These are phyloP conservation scores for Paraphaeosphaeria minitans DNA, from an alignment of 2,329 filamentous ascomycete species.

Conservation along the genomic window DNA sequence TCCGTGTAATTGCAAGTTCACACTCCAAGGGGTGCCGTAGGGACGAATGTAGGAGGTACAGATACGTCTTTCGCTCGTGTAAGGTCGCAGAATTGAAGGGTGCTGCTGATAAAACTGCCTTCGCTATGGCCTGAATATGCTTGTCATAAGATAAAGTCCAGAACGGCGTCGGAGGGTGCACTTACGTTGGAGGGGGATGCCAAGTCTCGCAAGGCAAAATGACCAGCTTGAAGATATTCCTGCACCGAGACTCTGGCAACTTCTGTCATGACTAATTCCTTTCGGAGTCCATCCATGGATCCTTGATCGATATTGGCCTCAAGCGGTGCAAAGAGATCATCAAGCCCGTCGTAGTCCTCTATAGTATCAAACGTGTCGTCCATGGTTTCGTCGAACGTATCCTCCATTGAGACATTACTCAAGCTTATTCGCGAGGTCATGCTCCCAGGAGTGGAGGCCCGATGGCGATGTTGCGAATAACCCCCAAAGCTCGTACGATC, in stretches of 20 bases:
- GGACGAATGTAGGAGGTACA: conserved; percentile 45
- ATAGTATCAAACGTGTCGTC: conserved; percentile 46
- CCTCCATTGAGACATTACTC: conserved; percentile 44
- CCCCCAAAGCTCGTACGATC: conserved; percentile 65
- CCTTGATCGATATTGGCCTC: conserved; percentile 36
- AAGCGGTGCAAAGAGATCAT: conserved; percentile 44
- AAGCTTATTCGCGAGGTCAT: conserved; percentile 47
- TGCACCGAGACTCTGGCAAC: conserved; percentile 41
- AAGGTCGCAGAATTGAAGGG: conserved; percentile 45
- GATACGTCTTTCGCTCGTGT: conserved; percentile 44
- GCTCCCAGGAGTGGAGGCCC: conserved; percentile 62
- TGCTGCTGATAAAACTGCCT: conserved; percentile 38
- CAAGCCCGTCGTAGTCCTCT: conserved; percentile 47
- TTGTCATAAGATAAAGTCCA: background rate
- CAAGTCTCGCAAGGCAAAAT: conserved; percentile 31
- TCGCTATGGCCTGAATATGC: conserved; percentile 23
- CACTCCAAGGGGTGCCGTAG: conserved; percentile 41
- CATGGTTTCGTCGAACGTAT: conserved; percentile 46
- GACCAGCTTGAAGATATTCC: conserved; percentile 33
- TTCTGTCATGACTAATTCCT: conserved; percentile 46
- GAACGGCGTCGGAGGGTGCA: background rate
- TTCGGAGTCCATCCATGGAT: conserved; percentile 45
- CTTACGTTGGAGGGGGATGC: conserved; percentile 25
- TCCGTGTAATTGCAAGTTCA: conserved; percentile 45
- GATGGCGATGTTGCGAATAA: conserved; percentile 50